phyloP scores from a whole-genome alignment of 2,329 filamentous ascomycete genomes.

The Byssothecium circinans region DNA sequence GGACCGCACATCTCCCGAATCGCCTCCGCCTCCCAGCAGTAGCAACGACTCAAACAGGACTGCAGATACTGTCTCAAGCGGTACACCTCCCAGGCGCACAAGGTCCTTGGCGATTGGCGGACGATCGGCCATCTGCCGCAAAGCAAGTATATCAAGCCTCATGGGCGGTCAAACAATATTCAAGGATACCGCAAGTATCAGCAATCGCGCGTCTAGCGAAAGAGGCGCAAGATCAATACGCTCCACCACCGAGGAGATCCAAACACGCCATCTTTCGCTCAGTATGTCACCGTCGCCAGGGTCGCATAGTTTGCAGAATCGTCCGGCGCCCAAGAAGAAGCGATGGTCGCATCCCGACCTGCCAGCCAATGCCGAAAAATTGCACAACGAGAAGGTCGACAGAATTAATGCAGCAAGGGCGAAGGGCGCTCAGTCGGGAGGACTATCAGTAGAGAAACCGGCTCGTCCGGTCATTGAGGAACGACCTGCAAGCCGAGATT shows the following conservation, averaged over 20 bases:
- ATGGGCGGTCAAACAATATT: constrained; percentile 24
- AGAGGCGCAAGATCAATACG: constrained; percentile 19
- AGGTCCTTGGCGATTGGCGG: constrained; percentile 36
- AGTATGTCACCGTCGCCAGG: constrained; percentile 23
- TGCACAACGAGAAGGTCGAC: constrained; percentile 38
- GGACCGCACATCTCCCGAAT: constrained; percentile 16
- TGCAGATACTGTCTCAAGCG: constrained; percentile 20
- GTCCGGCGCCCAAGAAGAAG: constrained; percentile 39
- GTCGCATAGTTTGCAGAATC: constrained; percentile 33
- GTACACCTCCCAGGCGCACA: constrained; percentile 23
- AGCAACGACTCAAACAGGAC: constrained; percentile 23
- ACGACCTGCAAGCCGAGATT: constrained; percentile 77
- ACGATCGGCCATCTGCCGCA: constrained; percentile 32
- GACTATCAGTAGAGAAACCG: constrained; percentile 31
- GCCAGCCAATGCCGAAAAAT: constrained; percentile 42
- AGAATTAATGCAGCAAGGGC: constrained; percentile 23
- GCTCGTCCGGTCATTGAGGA: constrained; percentile 63
- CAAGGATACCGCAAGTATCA: constrained; percentile 32
- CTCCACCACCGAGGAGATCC: constrained; percentile 35
- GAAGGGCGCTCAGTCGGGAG: constrained; percentile 8
- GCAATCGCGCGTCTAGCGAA: constrained; percentile 19
- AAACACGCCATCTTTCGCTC: constrained; percentile 32
- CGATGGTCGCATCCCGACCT: constrained; percentile 46
- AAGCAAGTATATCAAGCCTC: constrained; percentile 24
- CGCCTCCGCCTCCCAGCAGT: constrained; percentile 20